Percentiles rank a stretch among this genome's conserved stretches.
These are phyloP conservation scores for Ophiostoma montium DNA, from an alignment of 2,329 filamentous ascomycete genomes.

Conservation along the genomic window DNA sequence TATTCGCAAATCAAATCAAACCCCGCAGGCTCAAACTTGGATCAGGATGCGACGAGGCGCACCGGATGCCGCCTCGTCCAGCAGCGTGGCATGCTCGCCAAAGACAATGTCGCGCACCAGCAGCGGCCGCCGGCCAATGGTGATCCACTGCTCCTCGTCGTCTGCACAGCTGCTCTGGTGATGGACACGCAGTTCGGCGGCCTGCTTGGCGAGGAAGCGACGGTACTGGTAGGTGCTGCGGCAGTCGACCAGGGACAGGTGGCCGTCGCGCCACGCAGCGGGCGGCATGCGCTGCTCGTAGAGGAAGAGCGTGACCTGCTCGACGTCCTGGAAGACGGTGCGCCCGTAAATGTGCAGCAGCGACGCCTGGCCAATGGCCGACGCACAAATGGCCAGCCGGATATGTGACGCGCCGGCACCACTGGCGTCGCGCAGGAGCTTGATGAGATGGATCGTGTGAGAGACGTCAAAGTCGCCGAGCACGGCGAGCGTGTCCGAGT, in stretches of 20 bases:
- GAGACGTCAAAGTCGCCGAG: constrained; percentile 18
- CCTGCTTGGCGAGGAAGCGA: constrained; percentile 7
- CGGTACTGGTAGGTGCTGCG: constrained; percentile 7
- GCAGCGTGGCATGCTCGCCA: background rate
- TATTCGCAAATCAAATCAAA: too few relatives aligned
- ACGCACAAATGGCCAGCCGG: constrained; percentile 4
- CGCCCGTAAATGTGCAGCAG: constrained; percentile 8
- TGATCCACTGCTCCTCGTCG: constrained; percentile 4
- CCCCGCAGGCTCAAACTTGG: too few relatives aligned
- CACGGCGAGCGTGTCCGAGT: constrained; percentile 20
- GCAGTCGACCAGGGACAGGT: constrained; percentile 9
- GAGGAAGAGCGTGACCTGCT: constrained; percentile 9
- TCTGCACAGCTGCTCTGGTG: background rate
- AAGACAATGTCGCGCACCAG: constrained; percentile 9
- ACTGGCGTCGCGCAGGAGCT: background rate
- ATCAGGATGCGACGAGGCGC: too few relatives aligned
- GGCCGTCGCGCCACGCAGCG: constrained; percentile 3
- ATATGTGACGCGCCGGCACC: background rate
- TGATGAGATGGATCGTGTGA: constrained; percentile 5
- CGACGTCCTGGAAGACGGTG: constrained; percentile 8
- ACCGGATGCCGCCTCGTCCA: background rate
- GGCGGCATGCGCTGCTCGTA: constrained; percentile 6
- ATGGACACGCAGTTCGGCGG: constrained; percentile 3
- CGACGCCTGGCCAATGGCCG: constrained; percentile 5
- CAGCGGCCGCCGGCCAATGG: constrained; percentile 6